Evolutionary conservation across 305 asterid genomes (phyloP), one percentile per base, ranked within the genome.

Genomic region (Fraxinus greggii): DNA sequence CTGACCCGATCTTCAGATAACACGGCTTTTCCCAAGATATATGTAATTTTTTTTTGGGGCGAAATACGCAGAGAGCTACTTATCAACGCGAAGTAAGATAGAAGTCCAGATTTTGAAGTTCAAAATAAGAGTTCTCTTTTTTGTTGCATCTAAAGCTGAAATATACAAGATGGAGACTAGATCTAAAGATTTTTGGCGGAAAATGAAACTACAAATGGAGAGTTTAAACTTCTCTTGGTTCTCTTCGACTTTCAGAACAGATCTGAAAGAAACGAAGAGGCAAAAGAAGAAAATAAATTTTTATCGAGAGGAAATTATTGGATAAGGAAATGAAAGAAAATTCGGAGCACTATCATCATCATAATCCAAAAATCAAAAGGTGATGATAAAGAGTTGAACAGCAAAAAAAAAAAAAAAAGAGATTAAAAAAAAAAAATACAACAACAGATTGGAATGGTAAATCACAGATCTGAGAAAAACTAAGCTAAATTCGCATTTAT

Each of bases 301-400:
- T 28, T 69, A 23, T 29, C 24, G 35, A 61, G 36, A 70, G 12
- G 79, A 72, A 59, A 36, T 48, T 76, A 85, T 79, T 73, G 77
- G 87, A 85, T 65, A 83, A 85, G 87, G 70, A 61, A 72, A 72
- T 10, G 75, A 81, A 67, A 83, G 79, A 74, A 73, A 65, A 83
- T 21, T 38, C 80, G 54, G 80, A 87, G 83, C 88, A 76, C 90
- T 83, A 82, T 84, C 77, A 86, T 86, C 65, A 79, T 79, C 83
- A 83, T 79, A 80, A 80, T 76, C 86, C 29, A 79, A 42, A 70
- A 83, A 80, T 69, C 78, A 81, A 63, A 78, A 69, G 73, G 74
- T 78, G 85, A 86, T 83, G 85, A 83, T 83, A 63, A 76, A 38
- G 61, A 79, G 74, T 67, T 33, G 86, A 69, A 29, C 75, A 72